Conservation (phyloP, 352 stramenopile genomes). For the Pythium chondricola region DNA sequence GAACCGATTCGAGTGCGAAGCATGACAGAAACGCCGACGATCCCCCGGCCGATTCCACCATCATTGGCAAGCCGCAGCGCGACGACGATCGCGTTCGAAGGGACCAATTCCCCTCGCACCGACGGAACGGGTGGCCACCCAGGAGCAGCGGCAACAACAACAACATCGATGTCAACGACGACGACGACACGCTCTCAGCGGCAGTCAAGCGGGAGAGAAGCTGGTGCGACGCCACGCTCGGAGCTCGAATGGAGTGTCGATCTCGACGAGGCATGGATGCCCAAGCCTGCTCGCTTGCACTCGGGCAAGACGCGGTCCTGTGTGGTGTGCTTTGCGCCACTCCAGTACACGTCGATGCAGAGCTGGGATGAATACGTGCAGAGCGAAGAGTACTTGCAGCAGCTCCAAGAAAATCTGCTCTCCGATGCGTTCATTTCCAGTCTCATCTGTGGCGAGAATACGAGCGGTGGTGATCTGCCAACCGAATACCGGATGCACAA, state of each 20-base stretch:
- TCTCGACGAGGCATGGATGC: constrained; percentile 78
- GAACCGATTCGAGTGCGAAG: neutral
- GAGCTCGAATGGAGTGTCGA: constrained; percentile 24
- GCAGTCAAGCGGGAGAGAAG: constrained; percentile 7
- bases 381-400: constrained; percentile 66
- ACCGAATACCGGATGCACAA: constrained; percentile 86
- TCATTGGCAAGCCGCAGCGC: constrained; percentile 7
- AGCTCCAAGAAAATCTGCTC: constrained; percentile 68
- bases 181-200: constrained; percentile 10
- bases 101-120: constrained; percentile 1
- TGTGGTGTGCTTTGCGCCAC: constrained; percentile 60
- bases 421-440: constrained; percentile 75
- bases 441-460: constrained; percentile 71
- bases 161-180: too few species aligned
- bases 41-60: neutral
- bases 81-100: constrained; percentile 1
- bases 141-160: too few species aligned
- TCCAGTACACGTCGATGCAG: constrained; percentile 59
- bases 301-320: constrained; percentile 75
- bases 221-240: neutral
- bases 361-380: constrained; percentile 84
- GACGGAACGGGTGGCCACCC: neutral
- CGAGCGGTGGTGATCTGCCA: constrained; percentile 56
- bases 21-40: neutral
- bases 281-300: constrained; percentile 71